Evolutionary conservation across 495 filamentous ascomycete species (phyloP).

Genomic region (Podospora didyma): DNA sequence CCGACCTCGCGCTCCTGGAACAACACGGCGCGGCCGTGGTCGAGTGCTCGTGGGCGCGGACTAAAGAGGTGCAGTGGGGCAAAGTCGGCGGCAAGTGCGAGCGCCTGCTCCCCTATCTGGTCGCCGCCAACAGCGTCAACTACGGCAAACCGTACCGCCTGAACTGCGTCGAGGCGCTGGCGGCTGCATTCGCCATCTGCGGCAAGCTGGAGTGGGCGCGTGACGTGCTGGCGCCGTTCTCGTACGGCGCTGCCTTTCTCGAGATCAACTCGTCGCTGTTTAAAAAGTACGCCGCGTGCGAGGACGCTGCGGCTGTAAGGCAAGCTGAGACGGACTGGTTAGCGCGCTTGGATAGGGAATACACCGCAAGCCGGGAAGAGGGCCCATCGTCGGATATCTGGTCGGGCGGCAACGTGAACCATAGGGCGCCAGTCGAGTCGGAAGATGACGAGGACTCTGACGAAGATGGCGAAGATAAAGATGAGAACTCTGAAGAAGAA

Average conservation of each 20-base stretch:
- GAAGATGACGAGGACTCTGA: slow-evolving; percentile 51
- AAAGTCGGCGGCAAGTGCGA: slow-evolving; percentile 95
- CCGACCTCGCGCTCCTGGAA: slow-evolving; percentile 75
- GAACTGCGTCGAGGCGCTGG: slow-evolving; percentile 93
- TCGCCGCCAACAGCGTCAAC: slow-evolving; percentile 95
- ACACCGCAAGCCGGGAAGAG: slow-evolving; percentile 69
- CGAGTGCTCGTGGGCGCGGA: slow-evolving; percentile 93
- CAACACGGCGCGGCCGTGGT: slow-evolving; percentile 92
- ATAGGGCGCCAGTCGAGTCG: slow-evolving; percentile 49
- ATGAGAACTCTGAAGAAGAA: slow-evolving; percentile 28
- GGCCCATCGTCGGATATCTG: slow-evolving; percentile 63
- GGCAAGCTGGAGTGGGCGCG: slow-evolving; percentile 88
- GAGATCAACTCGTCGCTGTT: slow-evolving; percentile 81
- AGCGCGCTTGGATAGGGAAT: slow-evolving; percentile 83
- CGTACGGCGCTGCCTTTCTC: slow-evolving; percentile 81
- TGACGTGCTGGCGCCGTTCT: slow-evolving; percentile 75
- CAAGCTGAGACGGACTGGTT: slow-evolving; percentile 82
- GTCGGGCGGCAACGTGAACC: slow-evolving; percentile 84
- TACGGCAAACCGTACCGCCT: slow-evolving; percentile 92
- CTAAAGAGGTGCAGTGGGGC: slow-evolving; percentile 83
- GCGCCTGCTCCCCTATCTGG: slow-evolving; percentile 86
- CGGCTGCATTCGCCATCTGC: slow-evolving; percentile 88
- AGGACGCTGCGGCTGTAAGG: slow-evolving; percentile 83
- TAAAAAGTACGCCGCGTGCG: slow-evolving; percentile 79
- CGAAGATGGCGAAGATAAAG: slow-evolving; percentile 27